Percentiles rank a stretch among this genome's conserved stretches.
phyloP scores from a whole-genome alignment of 2,329 filamentous ascomycete species.

The Paracoccidioides lutzii region DNA sequence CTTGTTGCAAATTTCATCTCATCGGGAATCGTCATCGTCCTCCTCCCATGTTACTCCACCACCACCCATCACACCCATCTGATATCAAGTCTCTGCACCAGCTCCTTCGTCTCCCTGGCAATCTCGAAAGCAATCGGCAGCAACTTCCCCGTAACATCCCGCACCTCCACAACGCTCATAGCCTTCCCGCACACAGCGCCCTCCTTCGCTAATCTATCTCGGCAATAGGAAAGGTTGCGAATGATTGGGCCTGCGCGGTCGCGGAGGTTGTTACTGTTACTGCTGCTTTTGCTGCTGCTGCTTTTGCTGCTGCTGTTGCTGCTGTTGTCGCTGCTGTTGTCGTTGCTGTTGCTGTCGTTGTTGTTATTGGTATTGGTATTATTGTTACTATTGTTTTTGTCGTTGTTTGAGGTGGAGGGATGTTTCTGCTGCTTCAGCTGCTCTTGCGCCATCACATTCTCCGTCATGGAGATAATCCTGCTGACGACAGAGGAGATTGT shows the following conservation, averaged over 20 bases:
- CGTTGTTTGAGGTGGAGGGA: background rate
- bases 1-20: background rate
- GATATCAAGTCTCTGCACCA: conserved; percentile 40
- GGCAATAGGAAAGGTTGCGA: conserved; percentile 45
- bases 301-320: background rate
- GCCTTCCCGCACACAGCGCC: conserved; percentile 49
- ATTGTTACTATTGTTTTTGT: background rate
- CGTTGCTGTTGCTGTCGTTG: background rate
- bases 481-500: conserved; percentile 59
- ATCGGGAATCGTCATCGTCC: background rate
- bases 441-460: conserved; percentile 36
- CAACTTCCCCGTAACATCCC: conserved; percentile 54
- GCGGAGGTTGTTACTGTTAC: conserved; percentile 28
- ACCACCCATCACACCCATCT: conserved; percentile 18
- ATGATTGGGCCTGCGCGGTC: conserved; percentile 32
- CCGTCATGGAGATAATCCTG: conserved; percentile 55
- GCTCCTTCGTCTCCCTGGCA: conserved; percentile 66
- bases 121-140: conserved; percentile 81
- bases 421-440: background rate
- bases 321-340: background rate
- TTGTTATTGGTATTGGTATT: background rate
- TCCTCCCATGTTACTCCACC: background rate
- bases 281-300: background rate
- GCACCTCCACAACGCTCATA: conserved; percentile 38
- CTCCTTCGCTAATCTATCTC: conserved; percentile 52